Percentiles rank a stretch among this genome's conserved stretches.
Evolutionary conservation across 2,329 filamentous ascomycete species (phyloP).

Genomic region (Gaeumannomyces tritici): DNA sequence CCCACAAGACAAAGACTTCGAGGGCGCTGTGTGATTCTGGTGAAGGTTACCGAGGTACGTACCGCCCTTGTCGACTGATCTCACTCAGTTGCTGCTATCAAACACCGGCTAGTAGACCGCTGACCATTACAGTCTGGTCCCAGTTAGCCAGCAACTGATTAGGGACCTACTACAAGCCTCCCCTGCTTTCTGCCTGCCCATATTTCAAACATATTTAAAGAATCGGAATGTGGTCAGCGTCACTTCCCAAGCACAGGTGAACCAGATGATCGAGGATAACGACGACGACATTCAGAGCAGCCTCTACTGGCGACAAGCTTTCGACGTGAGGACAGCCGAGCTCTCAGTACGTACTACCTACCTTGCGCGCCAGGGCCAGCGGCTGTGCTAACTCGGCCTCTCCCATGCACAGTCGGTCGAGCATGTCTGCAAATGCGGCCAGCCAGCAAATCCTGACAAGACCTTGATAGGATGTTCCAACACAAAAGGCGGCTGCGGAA

Average conservation of each 20-base stretch:
- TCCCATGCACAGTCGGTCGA: slow-evolving; percentile 37
- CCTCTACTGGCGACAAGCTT: slow-evolving; percentile 56
- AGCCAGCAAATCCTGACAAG: slow-evolving; percentile 53
- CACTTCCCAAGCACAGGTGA: slow-evolving; percentile 49
- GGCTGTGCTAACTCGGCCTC: neutral
- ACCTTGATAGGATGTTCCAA: slow-evolving; percentile 46
- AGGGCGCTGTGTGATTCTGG: no score
- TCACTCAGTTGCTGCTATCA: no score
- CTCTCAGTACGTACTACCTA: slow-evolving; percentile 40
- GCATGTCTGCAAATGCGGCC: slow-evolving; percentile 47
- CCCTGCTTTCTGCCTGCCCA: no score
- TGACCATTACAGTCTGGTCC: no score
- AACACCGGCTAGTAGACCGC: no score
- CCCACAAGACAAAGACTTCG: no score
- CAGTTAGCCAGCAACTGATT: no score
- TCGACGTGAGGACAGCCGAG: slow-evolving; percentile 45
- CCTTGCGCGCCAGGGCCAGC: neutral
- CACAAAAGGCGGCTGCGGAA: slow-evolving; percentile 37
- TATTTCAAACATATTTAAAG: no score
- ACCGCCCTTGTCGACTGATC: no score
- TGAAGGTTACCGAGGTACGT: no score
- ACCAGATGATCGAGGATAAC: slow-evolving; percentile 60
- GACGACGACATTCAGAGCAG: slow-evolving; percentile 52
- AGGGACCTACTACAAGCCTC: no score
- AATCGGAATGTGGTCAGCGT: slow-evolving; percentile 65